A percentile compares a stretch with the other conserved stretches of the same genome.
Conservation (phyloP, 331 rosid species). For the Pyrus hybrid region DNA sequence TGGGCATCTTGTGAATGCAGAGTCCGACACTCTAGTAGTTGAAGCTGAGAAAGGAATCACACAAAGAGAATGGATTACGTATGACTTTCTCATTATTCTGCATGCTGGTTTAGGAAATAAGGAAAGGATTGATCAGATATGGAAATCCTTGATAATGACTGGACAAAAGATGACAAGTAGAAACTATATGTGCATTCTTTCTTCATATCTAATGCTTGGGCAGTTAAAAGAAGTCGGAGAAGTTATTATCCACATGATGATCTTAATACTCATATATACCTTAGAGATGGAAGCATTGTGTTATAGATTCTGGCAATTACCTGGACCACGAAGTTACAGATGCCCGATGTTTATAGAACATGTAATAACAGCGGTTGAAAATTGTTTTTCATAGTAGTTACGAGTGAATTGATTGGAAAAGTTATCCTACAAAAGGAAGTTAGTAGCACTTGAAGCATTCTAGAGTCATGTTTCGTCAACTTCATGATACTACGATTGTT, state of each 20-base stretch:
- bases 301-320: background rate
- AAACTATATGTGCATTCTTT: constrained; percentile 58
- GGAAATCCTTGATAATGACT: constrained; percentile 78
- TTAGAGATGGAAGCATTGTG: background rate
- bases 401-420: background rate
- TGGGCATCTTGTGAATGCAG: constrained; percentile 45
- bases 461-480: too few species aligned
- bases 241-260: constrained; percentile 9
- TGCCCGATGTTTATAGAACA: background rate
- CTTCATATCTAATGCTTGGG: constrained; percentile 75
- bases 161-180: constrained; percentile 73
- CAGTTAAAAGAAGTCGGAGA: constrained; percentile 56
- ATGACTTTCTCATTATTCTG: constrained; percentile 77
- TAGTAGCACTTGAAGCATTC: background rate
- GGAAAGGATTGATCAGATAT: constrained; percentile 68
- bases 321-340: background rate
- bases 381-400: too few species aligned
- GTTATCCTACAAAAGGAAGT: background rate
- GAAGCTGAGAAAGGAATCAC: constrained; percentile 64
- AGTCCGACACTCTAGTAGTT: constrained; percentile 35
- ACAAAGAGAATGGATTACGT: constrained; percentile 79
- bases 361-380: background rate
- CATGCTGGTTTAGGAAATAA: constrained; percentile 70
- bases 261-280: background rate
- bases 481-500: too few species aligned